Conservation (phyloP, 2,329 filamentous ascomycete species). For the Diaporthe destruens region DNA sequence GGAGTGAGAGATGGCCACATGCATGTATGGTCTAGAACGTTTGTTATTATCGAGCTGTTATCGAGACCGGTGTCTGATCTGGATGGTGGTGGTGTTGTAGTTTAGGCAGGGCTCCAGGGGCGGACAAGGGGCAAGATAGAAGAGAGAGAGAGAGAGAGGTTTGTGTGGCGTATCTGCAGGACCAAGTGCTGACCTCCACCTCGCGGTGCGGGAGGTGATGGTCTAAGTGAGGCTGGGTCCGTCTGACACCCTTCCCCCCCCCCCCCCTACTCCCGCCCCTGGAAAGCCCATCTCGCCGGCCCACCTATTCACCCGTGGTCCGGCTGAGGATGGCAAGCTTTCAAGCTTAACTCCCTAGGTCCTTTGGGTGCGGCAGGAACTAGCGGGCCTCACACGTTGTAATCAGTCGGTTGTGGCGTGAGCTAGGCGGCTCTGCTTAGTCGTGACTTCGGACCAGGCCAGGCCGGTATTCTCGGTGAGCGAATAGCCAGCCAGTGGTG, state of each 20-base stretch:
- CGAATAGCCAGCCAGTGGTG: neutral
- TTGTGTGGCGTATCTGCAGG: constrained; percentile 26
- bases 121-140: neutral
- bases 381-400: constrained; percentile 1
- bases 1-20: neutral
- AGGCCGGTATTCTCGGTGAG: constrained; percentile 19
- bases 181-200: constrained; percentile 29
- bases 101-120: constrained; percentile 10
- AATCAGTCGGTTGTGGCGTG: constrained; percentile 24
- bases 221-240: constrained; percentile 24
- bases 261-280: neutral
- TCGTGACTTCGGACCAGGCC: constrained; percentile 16
- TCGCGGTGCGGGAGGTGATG: neutral
- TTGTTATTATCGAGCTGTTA: neutral
- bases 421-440: constrained; percentile 20
- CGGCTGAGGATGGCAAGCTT: neutral
- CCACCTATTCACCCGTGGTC: neutral
- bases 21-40: constrained; percentile 16
- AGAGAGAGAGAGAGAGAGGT: neutral
- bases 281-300: neutral
- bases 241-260: neutral
- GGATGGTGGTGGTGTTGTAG: neutral
- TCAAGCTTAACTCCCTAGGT: constrained; percentile 5
- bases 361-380: constrained; percentile 12
- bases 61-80: constrained; percentile 18